These are phyloP conservation scores for Chimonanthus salicifolius DNA, from an alignment of 164 flowering plant species.

Conservation along the genomic window DNA sequence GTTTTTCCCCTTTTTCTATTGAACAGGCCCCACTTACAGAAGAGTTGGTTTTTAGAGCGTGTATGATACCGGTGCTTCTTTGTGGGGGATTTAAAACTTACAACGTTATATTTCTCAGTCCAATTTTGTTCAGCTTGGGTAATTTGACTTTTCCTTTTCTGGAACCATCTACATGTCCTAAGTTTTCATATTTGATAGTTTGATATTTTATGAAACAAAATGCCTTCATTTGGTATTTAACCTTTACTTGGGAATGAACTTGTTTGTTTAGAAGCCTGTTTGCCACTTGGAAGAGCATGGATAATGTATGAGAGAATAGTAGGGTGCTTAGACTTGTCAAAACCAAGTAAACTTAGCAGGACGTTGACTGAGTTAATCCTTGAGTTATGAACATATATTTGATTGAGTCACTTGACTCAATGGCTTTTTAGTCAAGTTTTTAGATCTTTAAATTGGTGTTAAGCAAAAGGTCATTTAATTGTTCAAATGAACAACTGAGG, in stretches of 20 bases:
- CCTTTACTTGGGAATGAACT: not conserved
- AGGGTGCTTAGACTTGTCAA: too few species aligned
- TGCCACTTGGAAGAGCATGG: not conserved
- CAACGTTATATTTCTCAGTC: conserved; percentile 61
- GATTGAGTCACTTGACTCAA: too few species aligned
- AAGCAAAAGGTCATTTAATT: too few species aligned
- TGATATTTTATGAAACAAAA: too few species aligned
- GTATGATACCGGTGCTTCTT: conserved; percentile 90
- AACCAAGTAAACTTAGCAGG: too few species aligned
- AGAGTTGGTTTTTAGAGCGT: conserved; percentile 94
- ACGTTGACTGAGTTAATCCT: too few species aligned
- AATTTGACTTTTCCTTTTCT: conserved; percentile 10
- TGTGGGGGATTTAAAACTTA: conserved; percentile 72
- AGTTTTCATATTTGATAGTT: not conserved
- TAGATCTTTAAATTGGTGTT: too few species aligned
- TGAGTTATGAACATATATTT: too few species aligned
- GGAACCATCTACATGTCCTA: not conserved
- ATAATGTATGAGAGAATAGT: not conserved
- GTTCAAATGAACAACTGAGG: too few species aligned
- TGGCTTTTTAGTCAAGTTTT: too few species aligned
- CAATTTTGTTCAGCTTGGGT: conserved; percentile 94
- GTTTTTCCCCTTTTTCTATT: not conserved
- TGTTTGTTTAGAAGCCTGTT: not conserved
- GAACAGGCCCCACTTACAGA: conserved; percentile 88
- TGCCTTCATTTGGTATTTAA: not conserved